Conservation (phyloP, 2,329 filamentous ascomycete species). For the Ophioceras dolichostomum region DNA sequence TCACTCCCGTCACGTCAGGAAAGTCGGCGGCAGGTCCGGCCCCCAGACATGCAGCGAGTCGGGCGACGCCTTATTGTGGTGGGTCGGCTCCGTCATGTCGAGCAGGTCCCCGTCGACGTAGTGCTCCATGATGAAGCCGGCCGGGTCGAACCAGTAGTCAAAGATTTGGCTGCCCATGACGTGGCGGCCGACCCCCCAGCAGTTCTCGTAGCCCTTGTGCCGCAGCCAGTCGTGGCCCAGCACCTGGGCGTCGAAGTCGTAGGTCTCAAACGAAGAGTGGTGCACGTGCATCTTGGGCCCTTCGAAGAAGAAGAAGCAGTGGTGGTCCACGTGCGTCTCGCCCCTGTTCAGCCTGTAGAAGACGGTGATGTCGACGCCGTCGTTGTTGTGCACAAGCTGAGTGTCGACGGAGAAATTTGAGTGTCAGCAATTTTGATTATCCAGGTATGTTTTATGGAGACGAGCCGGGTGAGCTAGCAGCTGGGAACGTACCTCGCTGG, state of each 20-base stretch:
- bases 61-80: conserved; percentile 24
- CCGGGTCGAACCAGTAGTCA: conserved; percentile 59
- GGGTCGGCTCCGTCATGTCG: conserved; percentile 36
- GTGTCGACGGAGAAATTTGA: neutral
- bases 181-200: conserved; percentile 62
- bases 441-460: neutral
- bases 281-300: conserved; percentile 43
- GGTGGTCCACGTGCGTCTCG: conserved; percentile 33
- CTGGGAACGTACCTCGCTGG: conserved; percentile 29
- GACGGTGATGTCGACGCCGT: conserved; percentile 23
- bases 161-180: conserved; percentile 61
- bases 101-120: conserved; percentile 61
- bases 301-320: conserved; percentile 37
- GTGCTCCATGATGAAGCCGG: conserved; percentile 53
- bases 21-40: conserved; percentile 16
- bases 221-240: conserved; percentile 59
- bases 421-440: neutral
- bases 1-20: conserved; percentile 8
- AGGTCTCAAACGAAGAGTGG: conserved; percentile 57
- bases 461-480: neutral
- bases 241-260: conserved; percentile 59
- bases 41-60: conserved; percentile 34
- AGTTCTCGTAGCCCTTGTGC: conserved; percentile 47
- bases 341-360: conserved; percentile 34
- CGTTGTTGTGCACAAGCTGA: conserved; percentile 24